Percentiles rank a stretch among this genome's conserved stretches.
These are phyloP conservation scores for Phyllosticta citrichinensis DNA, from an alignment of 2,329 filamentous ascomycete genomes.

Conservation along the genomic window DNA sequence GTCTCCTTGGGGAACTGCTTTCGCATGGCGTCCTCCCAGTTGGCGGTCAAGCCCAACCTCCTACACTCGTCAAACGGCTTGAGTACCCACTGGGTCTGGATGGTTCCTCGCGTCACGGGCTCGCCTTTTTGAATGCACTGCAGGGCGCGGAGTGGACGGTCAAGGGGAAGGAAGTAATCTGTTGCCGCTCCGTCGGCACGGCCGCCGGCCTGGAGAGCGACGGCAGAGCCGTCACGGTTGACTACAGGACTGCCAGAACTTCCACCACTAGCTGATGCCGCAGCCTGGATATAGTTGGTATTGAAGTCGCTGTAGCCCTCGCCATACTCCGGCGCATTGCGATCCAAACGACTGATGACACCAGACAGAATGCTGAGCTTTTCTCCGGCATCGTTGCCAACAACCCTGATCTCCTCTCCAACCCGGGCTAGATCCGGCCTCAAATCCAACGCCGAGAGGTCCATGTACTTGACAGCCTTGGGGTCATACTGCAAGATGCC, in stretches of 20 bases:
- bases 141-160: slow-evolving; percentile 78
- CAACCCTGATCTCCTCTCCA: slow-evolving; percentile 88
- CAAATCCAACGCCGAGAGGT: slow-evolving; percentile 66
- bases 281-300: slow-evolving; percentile 93
- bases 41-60: slow-evolving; percentile 69
- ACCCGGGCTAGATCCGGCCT: slow-evolving; percentile 78
- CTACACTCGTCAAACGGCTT: slow-evolving; percentile 98
- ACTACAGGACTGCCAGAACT: slow-evolving; percentile 98
- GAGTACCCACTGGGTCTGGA: slow-evolving; percentile 93
- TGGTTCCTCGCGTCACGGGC: slow-evolving; percentile 80
- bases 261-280: slow-evolving; percentile 89
- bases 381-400: slow-evolving; percentile 96
- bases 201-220: slow-evolving; percentile 89
- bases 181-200: slow-evolving; percentile 91
- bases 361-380: slow-evolving; percentile 97
- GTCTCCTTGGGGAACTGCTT: slow-evolving; percentile 83
- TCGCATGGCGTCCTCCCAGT: slow-evolving; percentile 79
- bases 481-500: slow-evolving; percentile 95
- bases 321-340: slow-evolving; percentile 95
- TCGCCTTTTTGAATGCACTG: slow-evolving; percentile 70
- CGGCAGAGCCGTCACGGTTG: slow-evolving; percentile 83
- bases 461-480: slow-evolving; percentile 95
- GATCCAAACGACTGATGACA: slow-evolving; percentile 89
- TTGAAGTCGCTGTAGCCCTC: slow-evolving; percentile 98
- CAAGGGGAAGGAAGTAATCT: slow-evolving; percentile 91